phyloP scores from a whole-genome alignment of 75 land plant genomes.

The Cryptomeria japonica region DNA sequence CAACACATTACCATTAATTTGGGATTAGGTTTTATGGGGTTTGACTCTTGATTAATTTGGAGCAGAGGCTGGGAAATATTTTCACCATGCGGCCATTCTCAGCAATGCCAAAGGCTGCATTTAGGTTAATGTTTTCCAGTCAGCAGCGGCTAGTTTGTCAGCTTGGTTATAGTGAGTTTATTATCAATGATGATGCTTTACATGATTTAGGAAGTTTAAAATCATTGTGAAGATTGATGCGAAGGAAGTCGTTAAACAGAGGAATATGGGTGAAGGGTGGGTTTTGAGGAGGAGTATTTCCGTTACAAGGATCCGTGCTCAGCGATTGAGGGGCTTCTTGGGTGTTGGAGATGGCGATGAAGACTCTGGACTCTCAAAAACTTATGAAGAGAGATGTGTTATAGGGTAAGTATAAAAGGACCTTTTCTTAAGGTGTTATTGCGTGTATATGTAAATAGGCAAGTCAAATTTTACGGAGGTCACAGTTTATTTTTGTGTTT shows the following conservation, averaged over 20 bases:
- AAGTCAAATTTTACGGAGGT: background rate
- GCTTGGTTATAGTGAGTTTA: background rate
- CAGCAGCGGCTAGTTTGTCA: background rate
- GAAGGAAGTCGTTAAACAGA: background rate
- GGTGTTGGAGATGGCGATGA: constrained; percentile 84
- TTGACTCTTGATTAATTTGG: background rate
- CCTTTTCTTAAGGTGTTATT: background rate
- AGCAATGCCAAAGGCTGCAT: background rate
- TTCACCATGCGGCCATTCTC: constrained; percentile 1
- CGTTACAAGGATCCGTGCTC: background rate
- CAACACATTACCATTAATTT: background rate
- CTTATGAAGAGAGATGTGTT: constrained; percentile 64
- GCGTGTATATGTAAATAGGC: background rate
- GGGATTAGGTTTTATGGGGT: background rate
- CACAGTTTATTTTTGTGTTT: background rate
- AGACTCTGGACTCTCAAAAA: constrained; percentile 53
- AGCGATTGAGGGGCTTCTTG: constrained; percentile 56
- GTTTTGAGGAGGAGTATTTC: background rate
- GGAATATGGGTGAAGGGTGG: background rate
- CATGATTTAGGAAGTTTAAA: background rate
- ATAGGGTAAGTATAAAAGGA: constrained; percentile 50
- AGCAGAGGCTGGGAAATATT: background rate
- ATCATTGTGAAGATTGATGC: background rate
- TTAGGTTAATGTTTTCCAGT: too few species aligned
- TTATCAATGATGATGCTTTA: background rate